phyloP scores from a whole-genome alignment of 139 green algal species.

The Bryopsis sp. region DNA sequence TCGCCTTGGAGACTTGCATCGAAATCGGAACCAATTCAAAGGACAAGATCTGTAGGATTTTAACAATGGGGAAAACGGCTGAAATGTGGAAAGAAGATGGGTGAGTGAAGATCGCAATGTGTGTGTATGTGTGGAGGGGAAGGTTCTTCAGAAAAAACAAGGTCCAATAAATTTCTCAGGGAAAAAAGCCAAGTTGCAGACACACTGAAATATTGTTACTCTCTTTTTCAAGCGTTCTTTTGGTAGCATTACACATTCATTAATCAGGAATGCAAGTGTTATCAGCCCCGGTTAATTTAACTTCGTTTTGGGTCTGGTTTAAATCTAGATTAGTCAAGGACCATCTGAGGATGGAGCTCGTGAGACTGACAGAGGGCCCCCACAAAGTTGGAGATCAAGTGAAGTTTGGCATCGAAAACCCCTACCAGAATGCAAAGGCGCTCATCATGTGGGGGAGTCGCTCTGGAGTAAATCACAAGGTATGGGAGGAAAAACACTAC shows the following conservation, averaged over 20 bases:
- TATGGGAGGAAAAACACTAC: no score
- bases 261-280: not conserved
- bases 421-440: constrained; percentile 2
- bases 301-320: no score
- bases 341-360: not conserved
- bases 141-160: no score
- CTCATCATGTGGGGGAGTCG: not conserved
- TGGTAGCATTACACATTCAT: not conserved
- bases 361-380: not conserved
- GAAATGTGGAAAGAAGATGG: not conserved
- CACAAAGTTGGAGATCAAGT: not conserved
- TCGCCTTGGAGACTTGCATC: not conserved
- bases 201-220: no score
- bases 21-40: not conserved
- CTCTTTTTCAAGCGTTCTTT: no score
- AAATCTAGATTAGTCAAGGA: not conserved
- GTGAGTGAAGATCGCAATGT: no score
- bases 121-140: no score
- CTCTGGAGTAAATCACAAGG: not conserved
- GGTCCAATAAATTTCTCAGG: no score
- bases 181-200: no score
- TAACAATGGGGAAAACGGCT: not conserved
- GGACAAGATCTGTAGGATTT: not conserved
- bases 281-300: not conserved
- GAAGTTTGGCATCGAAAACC: constrained; percentile 2